Percentiles rank a stretch among this genome's conserved stretches.
These are phyloP conservation scores for Leccinum aurantiacum DNA, from an alignment of 768 basidiomycete species.

Conservation along the genomic window DNA sequence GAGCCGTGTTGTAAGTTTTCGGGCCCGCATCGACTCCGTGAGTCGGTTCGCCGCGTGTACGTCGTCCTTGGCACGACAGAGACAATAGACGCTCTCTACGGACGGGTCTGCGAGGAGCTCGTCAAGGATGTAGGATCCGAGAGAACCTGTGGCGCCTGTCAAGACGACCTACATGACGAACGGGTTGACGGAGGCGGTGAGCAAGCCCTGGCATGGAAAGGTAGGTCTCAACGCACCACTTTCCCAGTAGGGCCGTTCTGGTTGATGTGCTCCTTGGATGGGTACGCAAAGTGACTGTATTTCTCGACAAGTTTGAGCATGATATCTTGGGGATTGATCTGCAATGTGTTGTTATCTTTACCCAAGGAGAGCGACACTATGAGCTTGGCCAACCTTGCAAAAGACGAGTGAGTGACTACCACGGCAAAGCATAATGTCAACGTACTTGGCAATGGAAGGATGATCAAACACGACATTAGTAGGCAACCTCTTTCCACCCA, in stretches of 20 bases:
- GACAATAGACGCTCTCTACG: conserved; percentile 40
- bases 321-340: conserved; percentile 23
- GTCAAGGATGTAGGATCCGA: conserved; percentile 48
- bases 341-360: conserved; percentile 6
- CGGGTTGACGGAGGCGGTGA: background rate
- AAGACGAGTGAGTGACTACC: background rate
- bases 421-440: background rate
- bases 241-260: conserved; percentile 19
- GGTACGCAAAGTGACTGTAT: conserved; percentile 25
- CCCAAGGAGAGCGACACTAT: conserved; percentile 39
- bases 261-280: background rate
- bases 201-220: background rate
- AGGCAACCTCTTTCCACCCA: conserved; percentile 23
- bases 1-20: background rate
- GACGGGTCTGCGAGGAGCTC: conserved; percentile 30
- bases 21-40: background rate
- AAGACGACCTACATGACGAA: conserved; percentile 33
- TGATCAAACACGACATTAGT: conserved; percentile 48
- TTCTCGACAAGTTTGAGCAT: conserved; percentile 43
- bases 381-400: conserved; percentile 40
- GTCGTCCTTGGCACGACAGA: conserved; percentile 50
- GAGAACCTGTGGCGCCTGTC: conserved; percentile 54
- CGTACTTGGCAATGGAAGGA: conserved; percentile 42
- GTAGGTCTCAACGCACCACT: conserved; percentile 15
- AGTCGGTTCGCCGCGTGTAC: conserved; percentile 33